phyloP scores from a whole-genome alignment of 2,329 filamentous ascomycete genomes.

The Colletotrichum gloeosporioides region DNA sequence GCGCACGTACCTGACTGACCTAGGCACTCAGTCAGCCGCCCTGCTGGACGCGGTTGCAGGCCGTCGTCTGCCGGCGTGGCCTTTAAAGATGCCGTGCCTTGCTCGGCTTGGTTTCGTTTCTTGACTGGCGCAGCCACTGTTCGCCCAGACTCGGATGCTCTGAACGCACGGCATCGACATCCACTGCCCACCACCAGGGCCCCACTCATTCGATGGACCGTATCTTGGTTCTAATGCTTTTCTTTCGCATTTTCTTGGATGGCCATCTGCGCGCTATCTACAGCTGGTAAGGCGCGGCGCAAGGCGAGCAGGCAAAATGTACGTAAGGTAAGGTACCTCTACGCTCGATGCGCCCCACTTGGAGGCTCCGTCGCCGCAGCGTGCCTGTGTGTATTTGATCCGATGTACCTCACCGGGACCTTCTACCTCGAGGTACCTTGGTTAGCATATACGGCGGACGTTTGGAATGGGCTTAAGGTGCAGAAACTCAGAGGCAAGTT shows the following conservation, averaged over 20 bases:
- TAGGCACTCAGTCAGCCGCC: neutral
- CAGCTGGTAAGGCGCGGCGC: neutral
- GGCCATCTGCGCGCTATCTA: neutral
- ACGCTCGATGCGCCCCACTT: neutral
- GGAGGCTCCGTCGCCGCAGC: neutral
- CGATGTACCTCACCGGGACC: neutral
- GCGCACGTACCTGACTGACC: neutral
- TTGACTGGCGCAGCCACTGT: constrained; percentile 6
- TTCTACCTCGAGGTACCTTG: neutral
- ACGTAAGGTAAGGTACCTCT: neutral
- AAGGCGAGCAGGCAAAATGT: neutral
- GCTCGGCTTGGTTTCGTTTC: constrained; percentile 7
- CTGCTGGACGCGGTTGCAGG: neutral
- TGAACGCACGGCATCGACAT: neutral
- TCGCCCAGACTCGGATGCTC: neutral
- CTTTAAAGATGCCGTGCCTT: neutral
- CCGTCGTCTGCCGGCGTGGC: constrained; percentile 2
- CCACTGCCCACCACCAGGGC: neutral
- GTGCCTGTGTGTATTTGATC: neutral
- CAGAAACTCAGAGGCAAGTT: neutral
- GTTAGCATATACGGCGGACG: neutral
- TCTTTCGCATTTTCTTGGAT: constrained; percentile 32
- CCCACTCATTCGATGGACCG: neutral
- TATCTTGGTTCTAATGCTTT: constrained; percentile 24
- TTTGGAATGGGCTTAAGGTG: neutral